Base-by-base conservation (phyloP, 208 protist species). In the Naegleria fowleri region DNA sequence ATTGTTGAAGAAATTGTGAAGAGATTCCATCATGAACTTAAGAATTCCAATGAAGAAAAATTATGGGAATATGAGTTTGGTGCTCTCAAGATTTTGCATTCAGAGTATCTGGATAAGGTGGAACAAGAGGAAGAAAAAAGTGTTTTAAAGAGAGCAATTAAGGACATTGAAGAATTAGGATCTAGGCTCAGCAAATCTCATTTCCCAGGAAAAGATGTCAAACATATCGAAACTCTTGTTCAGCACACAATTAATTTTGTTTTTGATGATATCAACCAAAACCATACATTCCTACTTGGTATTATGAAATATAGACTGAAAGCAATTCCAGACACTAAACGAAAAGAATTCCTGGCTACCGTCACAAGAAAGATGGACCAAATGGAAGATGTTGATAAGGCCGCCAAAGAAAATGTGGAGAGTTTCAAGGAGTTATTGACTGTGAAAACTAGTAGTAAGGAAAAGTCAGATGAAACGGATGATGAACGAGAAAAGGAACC, bases 51-150 rank as follows among this genome's bases (percentile, higher is more conserved):
- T 43, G 36, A 39, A 29, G 5, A 7, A 13, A 39, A 39, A 22
- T 38, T 86, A n/a, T 86, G 83, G 83, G 16, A 86, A 36, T 48
- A 86, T 33, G 83, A 86, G 29, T 86, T 51, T 86, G 83, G 33
- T 36, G 83, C 83, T 33, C n/a, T 86, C 6, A 86, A 25, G 15
- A 25, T 29, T 43, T 43, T 43, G 11, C 19, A 41, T 33, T 33
- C 25, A 33, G 25, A 5, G 5, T 33, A 41, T 51, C 0, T 33
- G 3, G 83, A 86, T 41, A n/a, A 43, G 9, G 11, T 51, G 29
- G 39, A 43, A 51, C 38, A 86, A 33, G 67, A 79, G 9, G 67
- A 79, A 79, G 29, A 79, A 36, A 79, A 36, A 36, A 36, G 6
- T 36, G 25, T 79, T 13, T 13, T 29, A 25, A 36, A 79, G 29